Conservation (phyloP, 768 basidiomycete genomes). For the Rhodotorula babjevae region DNA sequence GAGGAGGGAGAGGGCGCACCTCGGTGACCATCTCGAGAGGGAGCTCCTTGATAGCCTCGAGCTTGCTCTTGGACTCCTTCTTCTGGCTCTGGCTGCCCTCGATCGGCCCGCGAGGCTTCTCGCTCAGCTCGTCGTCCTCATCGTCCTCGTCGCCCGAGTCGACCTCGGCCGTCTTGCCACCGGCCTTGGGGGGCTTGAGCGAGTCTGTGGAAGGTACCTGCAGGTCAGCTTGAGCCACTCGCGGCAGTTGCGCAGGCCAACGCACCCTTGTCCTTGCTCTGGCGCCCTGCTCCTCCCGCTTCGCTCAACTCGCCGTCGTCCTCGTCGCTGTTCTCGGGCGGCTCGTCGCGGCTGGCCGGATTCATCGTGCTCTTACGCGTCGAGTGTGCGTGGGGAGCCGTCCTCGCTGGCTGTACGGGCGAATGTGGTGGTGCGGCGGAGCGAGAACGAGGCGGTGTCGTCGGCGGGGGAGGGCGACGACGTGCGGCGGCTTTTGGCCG, state of each 20-base stretch:
- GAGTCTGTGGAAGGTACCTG: too few species aligned
- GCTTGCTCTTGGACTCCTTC: not conserved
- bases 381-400: not conserved
- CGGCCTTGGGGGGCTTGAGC: not conserved
- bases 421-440: too few species aligned
- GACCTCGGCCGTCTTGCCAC: not conserved
- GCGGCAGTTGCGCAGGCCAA: fast-evolving
- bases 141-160: not conserved
- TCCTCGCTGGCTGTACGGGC: too few species aligned
- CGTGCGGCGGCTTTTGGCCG: too few species aligned
- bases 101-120: not conserved
- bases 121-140: not conserved
- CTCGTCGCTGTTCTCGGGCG: not conserved
- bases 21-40: not conserved
- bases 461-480: too few species aligned
- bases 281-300: not conserved
- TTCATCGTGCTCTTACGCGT: not conserved
- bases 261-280: not conserved
- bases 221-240: not conserved
- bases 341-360: not conserved
- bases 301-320: not conserved
- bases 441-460: too few species aligned
- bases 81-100: not conserved
- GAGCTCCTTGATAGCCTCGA: not conserved
- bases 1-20: not conserved